These are phyloP conservation scores for Gentiana straminea DNA, from an alignment of 257 asterid species.

Conservation along the genomic window DNA sequence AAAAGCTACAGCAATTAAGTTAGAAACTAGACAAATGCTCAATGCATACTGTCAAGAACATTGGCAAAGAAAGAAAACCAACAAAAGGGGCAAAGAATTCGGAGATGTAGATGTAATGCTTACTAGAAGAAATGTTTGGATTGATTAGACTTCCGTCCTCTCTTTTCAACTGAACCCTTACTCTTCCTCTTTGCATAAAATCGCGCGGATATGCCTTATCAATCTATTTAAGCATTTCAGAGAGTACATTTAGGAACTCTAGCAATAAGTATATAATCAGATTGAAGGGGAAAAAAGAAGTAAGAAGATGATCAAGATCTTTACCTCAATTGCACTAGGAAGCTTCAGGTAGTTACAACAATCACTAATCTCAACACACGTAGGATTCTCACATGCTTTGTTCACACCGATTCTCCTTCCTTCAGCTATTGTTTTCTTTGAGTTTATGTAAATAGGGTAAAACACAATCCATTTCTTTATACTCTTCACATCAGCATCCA, in stretches of 20 bases:
- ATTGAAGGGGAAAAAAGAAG: neutral
- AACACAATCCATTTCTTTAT: constrained; percentile 77
- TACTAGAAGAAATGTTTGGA: constrained; percentile 71
- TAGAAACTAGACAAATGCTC: too few species aligned
- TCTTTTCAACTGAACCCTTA: constrained; percentile 68
- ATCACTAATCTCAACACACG: constrained; percentile 70
- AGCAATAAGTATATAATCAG: neutral
- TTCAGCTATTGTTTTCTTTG: constrained; percentile 86
- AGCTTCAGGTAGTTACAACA: constrained; percentile 73
- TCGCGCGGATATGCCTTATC: constrained; percentile 98
- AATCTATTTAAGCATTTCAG: constrained; percentile 20
- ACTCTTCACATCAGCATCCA: constrained; percentile 67
- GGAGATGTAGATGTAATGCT: constrained; percentile 10
- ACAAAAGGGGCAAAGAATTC: too few species aligned
- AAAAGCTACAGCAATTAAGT: too few species aligned
- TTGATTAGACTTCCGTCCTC: constrained; percentile 74
- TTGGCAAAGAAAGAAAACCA: too few species aligned
- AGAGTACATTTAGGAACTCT: neutral
- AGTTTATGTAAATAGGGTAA: constrained; percentile 82
- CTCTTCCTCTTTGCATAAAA: constrained; percentile 97
- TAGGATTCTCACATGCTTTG: constrained; percentile 94
- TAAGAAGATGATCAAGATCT: neutral
- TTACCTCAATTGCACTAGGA: constrained; percentile 83
- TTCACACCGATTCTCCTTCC: constrained; percentile 73
- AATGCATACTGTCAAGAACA: too few species aligned